Base-by-base conservation (phyloP, 306 rosid species). In the Sindora glabra region DNA sequence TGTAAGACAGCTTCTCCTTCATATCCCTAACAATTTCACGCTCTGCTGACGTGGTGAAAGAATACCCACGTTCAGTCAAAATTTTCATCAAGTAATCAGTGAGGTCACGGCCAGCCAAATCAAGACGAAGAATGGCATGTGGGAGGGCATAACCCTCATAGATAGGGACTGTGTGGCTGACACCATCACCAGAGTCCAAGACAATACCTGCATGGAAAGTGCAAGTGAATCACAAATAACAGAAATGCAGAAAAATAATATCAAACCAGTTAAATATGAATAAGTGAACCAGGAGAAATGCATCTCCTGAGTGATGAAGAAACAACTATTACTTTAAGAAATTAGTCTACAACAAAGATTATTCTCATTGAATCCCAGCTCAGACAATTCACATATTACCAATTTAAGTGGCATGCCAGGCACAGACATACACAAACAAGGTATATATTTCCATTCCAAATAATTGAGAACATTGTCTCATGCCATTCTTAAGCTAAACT, bases 111-210 rank as follows among this genome's bases (percentile, higher is more conserved):
- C 98, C 98, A 18, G 98, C 98, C 29, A 92, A 74, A 65, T 92
- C 96, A 47, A 92, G 98, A 76, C 98, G 96, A 72, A 92, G 98
- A 83, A 92, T 92, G 73, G 98, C 98, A 52, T 92, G 98, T 46
- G 98, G 98, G 26, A 92, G 96, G 36, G 98, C 98, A 74, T 88
- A 92, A 30, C 98, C 98, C 83, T 92, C 98, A 0, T 92, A 92
- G 53, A 92, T 92, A 34, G 98, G 98, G 48, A 92, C 98, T 12
- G 98, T 92, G 69, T 92, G 98, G 65, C 98, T 92, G 71, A 92
- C 98, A 81, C 98, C 98, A 74, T 92, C 98, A 78, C 98, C 98
- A 60, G 98, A 88, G 74, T 92, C 98, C 53, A 92, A 44, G 77
- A 92, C 98, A 77, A 92, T 92, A 78, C 98, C 98, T 92, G 62